Evolutionary conservation across 2,329 filamentous ascomycete species (phyloP).

Genomic region (Dothideomycetidae sp.): DNA sequence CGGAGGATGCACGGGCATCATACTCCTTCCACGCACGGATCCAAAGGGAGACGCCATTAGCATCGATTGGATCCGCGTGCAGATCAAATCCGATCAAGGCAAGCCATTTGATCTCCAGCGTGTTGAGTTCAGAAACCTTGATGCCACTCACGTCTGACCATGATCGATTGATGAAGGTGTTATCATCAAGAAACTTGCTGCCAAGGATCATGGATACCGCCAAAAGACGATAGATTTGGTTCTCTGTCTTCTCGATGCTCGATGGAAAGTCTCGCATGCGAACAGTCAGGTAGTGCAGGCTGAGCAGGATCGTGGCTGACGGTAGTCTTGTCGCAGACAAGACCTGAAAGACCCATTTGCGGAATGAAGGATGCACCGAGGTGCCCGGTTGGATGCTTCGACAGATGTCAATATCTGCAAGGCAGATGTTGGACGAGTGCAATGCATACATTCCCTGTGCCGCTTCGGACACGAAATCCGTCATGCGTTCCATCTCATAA

Average conservation of each 20-base stretch:
- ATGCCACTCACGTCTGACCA: slow-evolving; percentile 95
- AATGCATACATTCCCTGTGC: slow-evolving; percentile 56
- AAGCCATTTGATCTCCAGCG: slow-evolving; percentile 78
- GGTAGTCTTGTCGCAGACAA: slow-evolving; percentile 55
- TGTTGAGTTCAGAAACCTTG: slow-evolving; percentile 67
- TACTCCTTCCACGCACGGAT: slow-evolving; percentile 52
- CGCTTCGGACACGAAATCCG: slow-evolving; percentile 88
- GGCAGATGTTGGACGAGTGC: slow-evolving; percentile 39
- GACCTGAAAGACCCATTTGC: slow-evolving; percentile 85
- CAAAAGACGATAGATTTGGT: slow-evolving; percentile 74
- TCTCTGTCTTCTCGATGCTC: slow-evolving; percentile 33
- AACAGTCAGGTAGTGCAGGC: slow-evolving; percentile 77
- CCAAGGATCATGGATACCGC: slow-evolving; percentile 74
- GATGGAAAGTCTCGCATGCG: slow-evolving; percentile 41
- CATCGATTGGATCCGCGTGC: slow-evolving; percentile 68
- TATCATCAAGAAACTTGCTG: slow-evolving; percentile 93
- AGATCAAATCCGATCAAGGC: slow-evolving; percentile 69
- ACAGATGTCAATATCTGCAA: slow-evolving; percentile 48
- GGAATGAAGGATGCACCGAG: slow-evolving; percentile 52
- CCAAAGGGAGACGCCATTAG: slow-evolving; percentile 56
- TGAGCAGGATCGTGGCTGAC: slow-evolving; percentile 23
- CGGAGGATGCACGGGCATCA: slow-evolving; percentile 36
- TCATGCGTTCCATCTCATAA: slow-evolving; percentile 94
- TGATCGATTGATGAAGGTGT: slow-evolving; percentile 92
- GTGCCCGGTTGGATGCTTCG: slow-evolving; percentile 49